Evolutionary conservation across 441 rosid species (phyloP), one percentile per base, ranked within the genome.

Genomic region (Melastoma candidum): DNA sequence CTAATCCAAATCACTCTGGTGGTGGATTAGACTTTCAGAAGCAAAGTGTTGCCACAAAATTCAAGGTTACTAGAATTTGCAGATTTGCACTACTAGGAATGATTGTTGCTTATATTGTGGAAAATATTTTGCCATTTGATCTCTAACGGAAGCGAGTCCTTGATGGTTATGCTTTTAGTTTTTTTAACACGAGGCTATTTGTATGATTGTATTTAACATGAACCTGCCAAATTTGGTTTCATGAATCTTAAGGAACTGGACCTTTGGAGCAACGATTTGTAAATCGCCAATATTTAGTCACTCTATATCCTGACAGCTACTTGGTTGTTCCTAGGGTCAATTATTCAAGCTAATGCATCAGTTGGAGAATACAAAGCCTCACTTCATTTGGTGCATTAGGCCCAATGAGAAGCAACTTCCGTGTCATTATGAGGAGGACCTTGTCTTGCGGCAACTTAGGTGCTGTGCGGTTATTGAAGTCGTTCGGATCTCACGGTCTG

Each of bases 311-410:
- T 36, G 41, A 36, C 8, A 4, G 41, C 56, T 54, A 59, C 56
- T 69, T 62, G 48, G 10, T 4, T 63, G 13, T 58, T 58, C 61
- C 54, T 60, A 93, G 99, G 82, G 77, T 53, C 95, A 89, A 82
- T 90, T 93, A 54, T 93, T 89, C 79, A 83, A 83, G 62, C 74
- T 93, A 71, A 84, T 93, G 95, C 65, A 74, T 63, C 95, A 67
- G 69, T 68, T 93, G 67, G 99, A 89, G 71, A 80, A 63, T 71
- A 86, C 99, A 12, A 76, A 71, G 53, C 93, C 99, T 68, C 95
- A 93, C 64, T 93, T 93, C 70, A 81, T 93, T 63, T 74, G 87
- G 60, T 93, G 99, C 79, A 78, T 93, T 65, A 93, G 81, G 70
- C 97, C 99, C 48, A 93, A 88, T 55, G 44, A 57, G 22, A 84